Conservation (phyloP, 2,329 filamentous ascomycete genomes). For the Fusarium sp. region DNA sequence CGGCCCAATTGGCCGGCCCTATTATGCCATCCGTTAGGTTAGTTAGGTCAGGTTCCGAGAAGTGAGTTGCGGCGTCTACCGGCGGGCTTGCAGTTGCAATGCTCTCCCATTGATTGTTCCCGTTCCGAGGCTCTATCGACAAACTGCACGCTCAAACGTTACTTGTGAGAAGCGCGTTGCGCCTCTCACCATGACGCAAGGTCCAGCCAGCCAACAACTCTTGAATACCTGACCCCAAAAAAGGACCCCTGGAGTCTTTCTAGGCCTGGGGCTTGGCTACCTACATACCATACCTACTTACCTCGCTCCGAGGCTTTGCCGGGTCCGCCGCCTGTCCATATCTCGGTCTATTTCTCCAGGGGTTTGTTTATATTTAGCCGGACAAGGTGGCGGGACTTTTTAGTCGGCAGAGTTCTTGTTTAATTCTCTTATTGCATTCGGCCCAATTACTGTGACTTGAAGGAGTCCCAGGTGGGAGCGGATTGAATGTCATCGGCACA, state of each 20-base stretch:
- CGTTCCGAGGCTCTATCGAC: conserved; percentile 12
- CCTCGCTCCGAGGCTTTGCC: conserved; percentile 31
- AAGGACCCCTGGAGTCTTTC: conserved; percentile 15
- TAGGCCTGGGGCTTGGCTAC: conserved; percentile 31
- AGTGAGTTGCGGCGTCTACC: conserved; percentile 17
- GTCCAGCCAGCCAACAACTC: not conserved
- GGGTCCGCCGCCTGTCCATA: conserved; percentile 41
- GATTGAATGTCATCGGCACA: conserved; percentile 9
- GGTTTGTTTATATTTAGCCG: conserved; percentile 40
- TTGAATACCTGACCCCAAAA: not conserved
- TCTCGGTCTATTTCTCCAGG: conserved; percentile 37
- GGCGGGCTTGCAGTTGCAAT: conserved; percentile 21
- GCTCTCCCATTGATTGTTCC: conserved; percentile 18
- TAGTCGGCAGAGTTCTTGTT: conserved; percentile 20
- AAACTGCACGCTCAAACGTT: too few species aligned
- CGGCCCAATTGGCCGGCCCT: conserved; percentile 44
- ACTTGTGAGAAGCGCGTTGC: not conserved
- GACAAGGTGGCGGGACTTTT: conserved; percentile 26
- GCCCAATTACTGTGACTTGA: conserved; percentile 18
- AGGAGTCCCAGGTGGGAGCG: conserved; percentile 1
- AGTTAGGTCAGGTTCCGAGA: not conserved
- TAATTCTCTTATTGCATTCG: not conserved
- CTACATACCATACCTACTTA: conserved; percentile 21
- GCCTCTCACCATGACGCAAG: conserved; percentile 15
- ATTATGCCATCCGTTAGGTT: conserved; percentile 24